Base-by-base conservation (phyloP, 2,329 filamentous ascomycete genomes). In the Xylaria sp. region DNA sequence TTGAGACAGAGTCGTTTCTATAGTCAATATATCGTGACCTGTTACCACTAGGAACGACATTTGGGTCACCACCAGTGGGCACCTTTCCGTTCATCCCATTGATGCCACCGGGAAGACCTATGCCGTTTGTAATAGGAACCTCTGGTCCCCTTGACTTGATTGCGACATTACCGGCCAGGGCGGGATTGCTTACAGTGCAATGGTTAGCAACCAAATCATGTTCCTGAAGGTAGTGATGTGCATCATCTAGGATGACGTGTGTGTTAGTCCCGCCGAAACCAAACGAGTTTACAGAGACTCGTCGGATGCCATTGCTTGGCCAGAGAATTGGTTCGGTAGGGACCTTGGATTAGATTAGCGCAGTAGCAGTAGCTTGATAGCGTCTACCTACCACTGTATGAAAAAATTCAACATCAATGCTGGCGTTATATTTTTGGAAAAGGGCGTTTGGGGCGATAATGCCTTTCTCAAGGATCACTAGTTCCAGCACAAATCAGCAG, bases 301-400 rank as follows among this genome's bases (percentile, higher is more conserved):
- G 69, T 73, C 79, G 77, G 66, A 13, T 78, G 78, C 57, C 82
- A 77, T 7, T 77, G 78, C 9, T 78, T 76, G 72, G 78, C 78
- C 78, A 80, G 3, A 69, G 13, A 5, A 72, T 73, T 20, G 63
- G 61, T 44, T 73, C 46, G 7, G 63, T 73, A 0, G 75, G 75
- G 8, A 80, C 65, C 73, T 78, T 13, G 18, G 65, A 25, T 4
- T 25, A 6, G 51, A 39, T 75, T 44, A 76, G 65, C 54, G 2
- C 48, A 3, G 39, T 55, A 34, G 44, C 1, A 5, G 44, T 1
- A 5, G 2, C 1, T 10, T 25, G 23, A 18, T 8, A 28, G 25
- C n/a, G 23, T 23, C 25, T 41, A 66, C 71, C 59, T 64, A 80
- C 73, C 46, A 67, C 57, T 7, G 76, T 70, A 37, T 77, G 69